A percentile compares a stretch with the other conserved stretches of the same genome.
phyloP scores from a whole-genome alignment of 768 basidiomycete species.

The Calocybe indica region DNA sequence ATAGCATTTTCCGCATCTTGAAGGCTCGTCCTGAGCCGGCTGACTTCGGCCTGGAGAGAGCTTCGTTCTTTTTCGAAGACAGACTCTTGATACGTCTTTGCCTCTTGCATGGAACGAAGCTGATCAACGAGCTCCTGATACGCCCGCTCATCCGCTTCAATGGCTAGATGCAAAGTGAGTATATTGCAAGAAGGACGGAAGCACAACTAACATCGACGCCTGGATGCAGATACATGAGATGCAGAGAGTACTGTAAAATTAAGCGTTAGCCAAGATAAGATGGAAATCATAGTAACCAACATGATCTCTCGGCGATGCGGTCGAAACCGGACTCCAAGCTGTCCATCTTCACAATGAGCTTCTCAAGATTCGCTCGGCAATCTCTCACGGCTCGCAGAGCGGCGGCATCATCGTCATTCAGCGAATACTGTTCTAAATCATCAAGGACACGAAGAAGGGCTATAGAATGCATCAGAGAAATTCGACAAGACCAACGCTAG shows the following conservation, averaged over 20 bases:
- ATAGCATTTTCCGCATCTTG: constrained; percentile 30
- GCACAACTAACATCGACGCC: constrained; percentile 59
- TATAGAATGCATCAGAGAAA: constrained; percentile 21
- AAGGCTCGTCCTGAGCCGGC: constrained; percentile 41
- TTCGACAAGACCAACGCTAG: constrained; percentile 11
- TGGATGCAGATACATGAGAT: constrained; percentile 62
- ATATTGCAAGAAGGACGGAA: constrained; percentile 2
- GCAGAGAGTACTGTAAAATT: constrained; percentile 59
- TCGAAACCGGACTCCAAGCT: constrained; percentile 77
- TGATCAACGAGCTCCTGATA: constrained; percentile 70
- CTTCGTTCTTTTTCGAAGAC: constrained; percentile 53
- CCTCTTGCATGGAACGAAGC: constrained; percentile 53
- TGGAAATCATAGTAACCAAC: constrained; percentile 38
- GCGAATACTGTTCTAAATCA: constrained; percentile 57
- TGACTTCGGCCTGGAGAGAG: constrained; percentile 49
- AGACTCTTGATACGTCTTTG: constrained; percentile 51
- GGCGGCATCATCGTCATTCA: constrained; percentile 34
- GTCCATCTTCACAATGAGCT: constrained; percentile 73
- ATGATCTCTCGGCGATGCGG: constrained; percentile 75
- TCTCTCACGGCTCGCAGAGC: constrained; percentile 55
- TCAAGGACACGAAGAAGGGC: constrained; percentile 57
- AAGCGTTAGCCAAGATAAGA: constrained; percentile 6
- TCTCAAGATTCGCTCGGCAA: constrained; percentile 58
- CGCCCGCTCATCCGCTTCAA: constrained; percentile 70
- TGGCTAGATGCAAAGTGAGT: constrained; percentile 34